phyloP scores from a whole-genome alignment of 192 early-diverging fungal genomes.

The Backusella sp. region DNA sequence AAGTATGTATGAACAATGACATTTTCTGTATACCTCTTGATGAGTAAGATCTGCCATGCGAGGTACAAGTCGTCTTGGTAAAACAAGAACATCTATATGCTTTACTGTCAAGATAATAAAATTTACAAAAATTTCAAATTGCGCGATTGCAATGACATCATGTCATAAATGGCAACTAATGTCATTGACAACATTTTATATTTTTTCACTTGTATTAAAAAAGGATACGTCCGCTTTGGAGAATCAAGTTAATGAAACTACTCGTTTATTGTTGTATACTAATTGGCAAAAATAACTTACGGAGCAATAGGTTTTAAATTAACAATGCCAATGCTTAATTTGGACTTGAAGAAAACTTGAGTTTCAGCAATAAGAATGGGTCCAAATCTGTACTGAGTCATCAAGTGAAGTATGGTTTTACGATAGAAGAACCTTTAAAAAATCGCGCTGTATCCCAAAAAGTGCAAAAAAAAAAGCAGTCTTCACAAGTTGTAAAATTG shows the following conservation, averaged over 20 bases:
- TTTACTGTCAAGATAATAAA: not conserved
- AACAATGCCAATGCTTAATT: slow-evolving; percentile 76
- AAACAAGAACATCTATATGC: slow-evolving; percentile 80
- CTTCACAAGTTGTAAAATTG: not conserved
- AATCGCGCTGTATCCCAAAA: not conserved
- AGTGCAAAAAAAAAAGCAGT: not conserved
- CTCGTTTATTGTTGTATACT: not conserved
- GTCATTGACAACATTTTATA: not conserved
- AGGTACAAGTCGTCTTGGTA: slow-evolving; percentile 62
- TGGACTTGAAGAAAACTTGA: slow-evolving; percentile 76
- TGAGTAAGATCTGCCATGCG: slow-evolving; percentile 75
- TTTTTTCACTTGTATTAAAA: not conserved
- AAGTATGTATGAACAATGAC: not conserved
- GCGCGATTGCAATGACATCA: not conserved
- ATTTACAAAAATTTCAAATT: not conserved
- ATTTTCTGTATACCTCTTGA: slow-evolving; percentile 57
- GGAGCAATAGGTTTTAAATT: slow-evolving; percentile 91
- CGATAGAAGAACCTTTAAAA: not conserved
- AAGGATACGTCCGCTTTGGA: slow-evolving; percentile 35
- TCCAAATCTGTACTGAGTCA: slow-evolving; percentile 59
- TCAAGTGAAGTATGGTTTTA: not conserved
- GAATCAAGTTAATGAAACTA: not conserved
- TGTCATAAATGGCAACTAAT: not conserved
- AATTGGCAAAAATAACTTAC: slow-evolving; percentile 39
- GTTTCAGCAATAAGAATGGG: slow-evolving; percentile 63